Evolutionary conservation across 169 alveolate species (phyloP).

Genomic region (Babesia ovata): DNA sequence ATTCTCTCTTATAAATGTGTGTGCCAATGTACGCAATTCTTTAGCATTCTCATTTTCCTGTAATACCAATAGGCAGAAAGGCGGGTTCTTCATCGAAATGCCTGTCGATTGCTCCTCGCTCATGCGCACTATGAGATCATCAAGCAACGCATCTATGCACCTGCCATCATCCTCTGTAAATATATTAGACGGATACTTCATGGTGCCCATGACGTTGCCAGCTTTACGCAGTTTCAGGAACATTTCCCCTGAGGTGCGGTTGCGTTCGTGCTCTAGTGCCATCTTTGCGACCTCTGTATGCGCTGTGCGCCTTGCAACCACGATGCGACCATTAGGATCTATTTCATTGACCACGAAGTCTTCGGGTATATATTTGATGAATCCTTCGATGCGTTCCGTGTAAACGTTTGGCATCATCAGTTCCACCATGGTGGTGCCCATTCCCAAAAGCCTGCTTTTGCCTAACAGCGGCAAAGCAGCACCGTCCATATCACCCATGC

Average conservation of each 20-base stretch:
- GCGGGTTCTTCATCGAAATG: constrained; percentile 26
- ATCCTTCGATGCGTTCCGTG: constrained; percentile 55
- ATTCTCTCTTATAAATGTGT: constrained; percentile 38
- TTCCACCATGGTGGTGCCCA: constrained; percentile 57
- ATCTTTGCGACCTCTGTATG: constrained; percentile 2
- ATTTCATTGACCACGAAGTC: constrained; percentile 67
- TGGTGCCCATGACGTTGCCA: constrained; percentile 26
- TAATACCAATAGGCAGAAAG: constrained; percentile 20
- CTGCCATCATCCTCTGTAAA: constrained; percentile 38
- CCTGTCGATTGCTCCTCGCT: neutral
- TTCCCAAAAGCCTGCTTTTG: constrained; percentile 44
- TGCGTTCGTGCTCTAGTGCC: constrained; percentile 42
- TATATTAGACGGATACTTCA: constrained; percentile 46
- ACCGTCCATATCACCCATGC: neutral
- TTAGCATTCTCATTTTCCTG: constrained; percentile 31
- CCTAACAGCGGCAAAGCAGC: neutral
- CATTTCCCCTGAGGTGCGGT: constrained; percentile 33
- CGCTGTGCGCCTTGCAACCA: constrained; percentile 12
- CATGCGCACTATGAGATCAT: constrained; percentile 24
- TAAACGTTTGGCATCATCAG: constrained; percentile 23
- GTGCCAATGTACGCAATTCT: constrained; percentile 29
- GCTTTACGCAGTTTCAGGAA: constrained; percentile 32
- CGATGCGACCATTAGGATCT: constrained; percentile 35
- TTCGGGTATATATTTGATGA: constrained; percentile 41
- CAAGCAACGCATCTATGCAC: constrained; percentile 29